Evolutionary conservation across 2,329 filamentous ascomycete genomes (phyloP).

Genomic region (Ceratocystis eucalypticola): DNA sequence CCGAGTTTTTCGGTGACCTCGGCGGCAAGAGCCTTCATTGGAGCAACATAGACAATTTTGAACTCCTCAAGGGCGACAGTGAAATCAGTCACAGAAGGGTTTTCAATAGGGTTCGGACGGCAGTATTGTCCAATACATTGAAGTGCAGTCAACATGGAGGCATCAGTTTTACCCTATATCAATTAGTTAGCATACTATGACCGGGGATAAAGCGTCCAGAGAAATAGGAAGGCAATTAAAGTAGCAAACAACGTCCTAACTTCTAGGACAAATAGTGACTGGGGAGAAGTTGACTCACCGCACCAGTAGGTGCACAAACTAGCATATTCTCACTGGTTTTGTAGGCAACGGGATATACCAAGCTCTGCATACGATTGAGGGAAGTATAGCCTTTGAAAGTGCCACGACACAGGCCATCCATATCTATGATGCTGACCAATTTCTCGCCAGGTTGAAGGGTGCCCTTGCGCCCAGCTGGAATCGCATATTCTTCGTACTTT

Average conservation of each 20-base stretch:
- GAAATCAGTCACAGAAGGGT: slow-evolving; percentile 62
- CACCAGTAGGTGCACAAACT: slow-evolving; percentile 93
- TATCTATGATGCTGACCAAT: slow-evolving; percentile 62
- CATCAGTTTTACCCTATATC: slow-evolving; percentile 81
- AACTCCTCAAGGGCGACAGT: slow-evolving; percentile 75
- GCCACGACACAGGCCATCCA: slow-evolving; percentile 79
- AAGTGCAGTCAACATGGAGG: slow-evolving; percentile 89
- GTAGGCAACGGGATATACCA: slow-evolving; percentile 91
- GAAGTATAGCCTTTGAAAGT: slow-evolving; percentile 91
- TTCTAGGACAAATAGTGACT: neutral
- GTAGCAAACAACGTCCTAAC: neutral
- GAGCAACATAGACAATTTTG: slow-evolving; percentile 97
- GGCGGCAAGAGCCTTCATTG: slow-evolving; percentile 95
- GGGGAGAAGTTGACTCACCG: slow-evolving; percentile 36
- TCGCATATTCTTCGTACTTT: slow-evolving; percentile 78
- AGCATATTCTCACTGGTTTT: slow-evolving; percentile 97
- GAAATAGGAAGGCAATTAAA: neutral
- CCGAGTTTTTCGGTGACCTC: slow-evolving; percentile 92
- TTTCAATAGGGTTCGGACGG: slow-evolving; percentile 62
- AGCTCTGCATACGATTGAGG: slow-evolving; percentile 94
- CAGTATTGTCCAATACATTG: slow-evolving; percentile 82
- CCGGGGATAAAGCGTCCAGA: neutral
- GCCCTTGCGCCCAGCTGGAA: slow-evolving; percentile 72
- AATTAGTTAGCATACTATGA: neutral
- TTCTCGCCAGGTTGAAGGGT: slow-evolving; percentile 58